Percentiles rank a stretch among this genome's conserved stretches.
Conservation (phyloP, 305 asterid species). For the Fraxinus greggii region DNA sequence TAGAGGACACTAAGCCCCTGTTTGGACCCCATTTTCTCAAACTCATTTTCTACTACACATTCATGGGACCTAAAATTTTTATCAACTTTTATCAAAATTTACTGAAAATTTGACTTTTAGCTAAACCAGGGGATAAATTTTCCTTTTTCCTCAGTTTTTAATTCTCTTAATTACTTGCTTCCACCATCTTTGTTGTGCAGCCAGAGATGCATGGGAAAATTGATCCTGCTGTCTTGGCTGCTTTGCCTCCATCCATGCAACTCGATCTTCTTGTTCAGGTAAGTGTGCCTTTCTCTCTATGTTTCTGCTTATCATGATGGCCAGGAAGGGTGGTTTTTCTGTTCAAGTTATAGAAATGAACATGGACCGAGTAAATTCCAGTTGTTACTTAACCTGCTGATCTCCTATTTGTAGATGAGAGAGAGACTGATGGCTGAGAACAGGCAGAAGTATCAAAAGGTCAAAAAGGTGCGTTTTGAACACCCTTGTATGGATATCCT, state of each 20-base stretch:
- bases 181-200: conserved; percentile 39
- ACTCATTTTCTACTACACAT: neutral
- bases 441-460: conserved; percentile 93
- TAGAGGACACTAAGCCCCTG: neutral
- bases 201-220: conserved; percentile 84
- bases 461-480: conserved; percentile 69
- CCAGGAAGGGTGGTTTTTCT: neutral
- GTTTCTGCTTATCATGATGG: neutral
- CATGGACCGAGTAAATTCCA: neutral
- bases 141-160: neutral
- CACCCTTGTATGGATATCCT: neutral
- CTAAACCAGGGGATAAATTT: neutral
- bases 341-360: neutral
- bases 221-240: conserved; percentile 93
- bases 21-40: neutral
- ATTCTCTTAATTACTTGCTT: neutral
- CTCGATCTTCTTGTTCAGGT: conserved; percentile 99
- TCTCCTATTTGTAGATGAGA: conserved; percentile 75
- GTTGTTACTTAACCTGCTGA: conserved; percentile 16
- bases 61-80: neutral
- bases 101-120: neutral
- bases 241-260: conserved; percentile 98
- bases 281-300: conserved; percentile 14
- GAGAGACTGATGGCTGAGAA: conserved; percentile 99
- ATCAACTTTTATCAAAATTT: neutral